These are phyloP conservation scores for Mycena pura DNA, from an alignment of 768 basidiomycete species.

Conservation along the genomic window DNA sequence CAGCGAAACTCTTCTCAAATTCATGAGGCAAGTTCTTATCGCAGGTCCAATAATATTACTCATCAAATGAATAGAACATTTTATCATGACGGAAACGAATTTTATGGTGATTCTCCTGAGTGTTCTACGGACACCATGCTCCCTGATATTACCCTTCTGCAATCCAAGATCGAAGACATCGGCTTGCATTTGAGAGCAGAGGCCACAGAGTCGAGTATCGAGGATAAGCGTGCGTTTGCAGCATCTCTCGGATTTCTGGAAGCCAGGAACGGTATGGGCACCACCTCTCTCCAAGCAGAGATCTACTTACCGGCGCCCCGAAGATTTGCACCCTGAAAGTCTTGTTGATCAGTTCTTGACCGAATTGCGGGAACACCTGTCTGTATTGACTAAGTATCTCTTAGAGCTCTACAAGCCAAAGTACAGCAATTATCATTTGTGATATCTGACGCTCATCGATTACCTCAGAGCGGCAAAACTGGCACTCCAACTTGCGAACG, in stretches of 20 bases:
- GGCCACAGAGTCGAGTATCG: neutral
- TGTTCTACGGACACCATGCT: slow-evolving; percentile 6
- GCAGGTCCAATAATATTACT: neutral
- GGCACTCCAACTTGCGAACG: slow-evolving; percentile 15
- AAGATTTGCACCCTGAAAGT: slow-evolving; percentile 2
- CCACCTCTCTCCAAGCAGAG: neutral
- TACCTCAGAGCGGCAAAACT: slow-evolving; percentile 12
- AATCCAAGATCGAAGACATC: slow-evolving; percentile 3
- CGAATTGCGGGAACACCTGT: slow-evolving; percentile 11
- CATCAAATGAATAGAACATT: slow-evolving; percentile 1
- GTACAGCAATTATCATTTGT: neutral
- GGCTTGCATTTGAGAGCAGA: neutral
- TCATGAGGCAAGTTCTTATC: slow-evolving; percentile 18
- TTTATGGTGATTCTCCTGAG: slow-evolving; percentile 15
- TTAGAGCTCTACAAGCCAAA: slow-evolving; percentile 20
- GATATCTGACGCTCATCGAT: neutral
- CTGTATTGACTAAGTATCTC: slow-evolving; percentile 8
- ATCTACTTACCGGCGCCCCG: neutral
- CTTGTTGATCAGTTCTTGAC: slow-evolving; percentile 12
- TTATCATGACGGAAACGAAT: slow-evolving; percentile 28
- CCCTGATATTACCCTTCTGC: slow-evolving; percentile 11
- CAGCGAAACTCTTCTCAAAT: slow-evolving; percentile 27
- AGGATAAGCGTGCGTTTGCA: slow-evolving; percentile 11
- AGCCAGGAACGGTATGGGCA: slow-evolving; percentile 9
- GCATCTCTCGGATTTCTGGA: slow-evolving; percentile 8